Percentiles rank a stretch among this genome's conserved stretches.
Evolutionary conservation across 2,329 filamentous ascomycete species (phyloP).

Genomic region (Colletotrichum lini): DNA sequence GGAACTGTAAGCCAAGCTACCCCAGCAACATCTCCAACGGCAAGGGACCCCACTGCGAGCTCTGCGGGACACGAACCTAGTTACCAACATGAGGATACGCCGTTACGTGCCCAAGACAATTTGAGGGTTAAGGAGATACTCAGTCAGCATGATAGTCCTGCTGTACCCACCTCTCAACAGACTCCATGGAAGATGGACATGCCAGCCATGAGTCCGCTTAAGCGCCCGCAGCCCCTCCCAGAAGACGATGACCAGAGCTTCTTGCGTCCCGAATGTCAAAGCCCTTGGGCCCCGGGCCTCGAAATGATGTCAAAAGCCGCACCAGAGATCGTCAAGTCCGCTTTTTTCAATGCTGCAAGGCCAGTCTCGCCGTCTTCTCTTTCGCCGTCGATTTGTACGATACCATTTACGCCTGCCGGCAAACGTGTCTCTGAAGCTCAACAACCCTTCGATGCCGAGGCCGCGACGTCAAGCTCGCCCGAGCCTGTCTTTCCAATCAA

Average conservation of each 20-base stretch:
- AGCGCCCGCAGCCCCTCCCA: neutral
- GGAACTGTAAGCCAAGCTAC: neutral
- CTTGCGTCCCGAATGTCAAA: slow-evolving; percentile 26
- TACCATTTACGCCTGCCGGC: neutral
- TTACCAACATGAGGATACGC: neutral
- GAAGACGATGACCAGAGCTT: slow-evolving; percentile 1
- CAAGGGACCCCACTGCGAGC: neutral
- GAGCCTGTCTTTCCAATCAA: slow-evolving; percentile 65
- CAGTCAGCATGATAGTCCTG: neutral
- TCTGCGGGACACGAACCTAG: neutral
- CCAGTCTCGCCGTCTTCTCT: slow-evolving; percentile 21
- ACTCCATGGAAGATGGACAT: slow-evolving; percentile 35
- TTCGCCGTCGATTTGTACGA: neutral
- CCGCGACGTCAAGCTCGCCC: slow-evolving; percentile 56
- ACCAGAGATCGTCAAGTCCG: slow-evolving; percentile 16
- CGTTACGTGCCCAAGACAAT: neutral
- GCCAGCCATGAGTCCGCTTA: neutral
- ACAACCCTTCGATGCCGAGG: slow-evolving; percentile 45
- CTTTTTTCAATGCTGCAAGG: neutral
- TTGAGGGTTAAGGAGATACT: neutral
- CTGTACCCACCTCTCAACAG: slow-evolving; percentile 31
- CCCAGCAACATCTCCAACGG: neutral
- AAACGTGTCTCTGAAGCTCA: slow-evolving; percentile 42
- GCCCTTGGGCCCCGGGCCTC: slow-evolving; percentile 44
- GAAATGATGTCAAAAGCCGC: slow-evolving; percentile 30